Percentiles rank a stretch among this genome's conserved stretches.
phyloP scores from a whole-genome alignment of 768 basidiomycete species.

The Kwoniella bestiolae region DNA sequence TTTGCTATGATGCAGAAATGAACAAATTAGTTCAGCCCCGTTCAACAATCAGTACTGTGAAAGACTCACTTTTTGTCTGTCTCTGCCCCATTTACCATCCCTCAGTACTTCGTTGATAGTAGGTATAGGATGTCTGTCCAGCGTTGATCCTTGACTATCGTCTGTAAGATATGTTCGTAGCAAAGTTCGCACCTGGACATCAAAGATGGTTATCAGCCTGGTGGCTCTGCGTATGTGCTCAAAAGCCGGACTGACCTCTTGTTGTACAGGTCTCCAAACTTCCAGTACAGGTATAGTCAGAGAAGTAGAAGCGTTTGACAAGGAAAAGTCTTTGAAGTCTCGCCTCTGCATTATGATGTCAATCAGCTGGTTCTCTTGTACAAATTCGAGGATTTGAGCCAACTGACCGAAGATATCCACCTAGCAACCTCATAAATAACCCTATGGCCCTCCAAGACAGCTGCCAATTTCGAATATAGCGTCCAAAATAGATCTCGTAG shows the following conservation, averaged over 20 bases:
- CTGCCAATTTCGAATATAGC: constrained; percentile 90
- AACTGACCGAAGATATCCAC: constrained; percentile 84
- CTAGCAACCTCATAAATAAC: constrained; percentile 88
- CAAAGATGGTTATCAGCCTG: neutral
- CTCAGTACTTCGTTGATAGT: constrained; percentile 93
- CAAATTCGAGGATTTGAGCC: neutral
- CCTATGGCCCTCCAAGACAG: constrained; percentile 86
- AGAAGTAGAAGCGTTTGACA: constrained; percentile 67
- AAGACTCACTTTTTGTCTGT: constrained; percentile 71
- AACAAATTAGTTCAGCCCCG: neutral
- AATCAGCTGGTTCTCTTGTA: constrained; percentile 6
- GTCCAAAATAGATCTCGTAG: constrained; percentile 96
- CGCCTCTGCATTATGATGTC: constrained; percentile 66
- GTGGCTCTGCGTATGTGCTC: too few relatives aligned
- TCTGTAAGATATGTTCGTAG: constrained; percentile 90
- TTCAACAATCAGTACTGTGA: too few relatives aligned
- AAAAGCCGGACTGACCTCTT: constrained; percentile 69
- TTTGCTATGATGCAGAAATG: constrained; percentile 61
- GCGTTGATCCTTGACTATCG: constrained; percentile 76
- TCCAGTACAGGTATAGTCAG: constrained; percentile 71
- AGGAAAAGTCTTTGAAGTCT: constrained; percentile 86
- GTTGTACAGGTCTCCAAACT: constrained; percentile 83
- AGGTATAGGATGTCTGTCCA: constrained; percentile 83
- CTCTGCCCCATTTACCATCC: constrained; percentile 76
- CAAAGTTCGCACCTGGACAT: constrained; percentile 72